A percentile compares a stretch with the other conserved stretches of the same genome.
phyloP scores from a whole-genome alignment of 768 basidiomycete genomes.

The Rubroboletus pulcherrimus region DNA sequence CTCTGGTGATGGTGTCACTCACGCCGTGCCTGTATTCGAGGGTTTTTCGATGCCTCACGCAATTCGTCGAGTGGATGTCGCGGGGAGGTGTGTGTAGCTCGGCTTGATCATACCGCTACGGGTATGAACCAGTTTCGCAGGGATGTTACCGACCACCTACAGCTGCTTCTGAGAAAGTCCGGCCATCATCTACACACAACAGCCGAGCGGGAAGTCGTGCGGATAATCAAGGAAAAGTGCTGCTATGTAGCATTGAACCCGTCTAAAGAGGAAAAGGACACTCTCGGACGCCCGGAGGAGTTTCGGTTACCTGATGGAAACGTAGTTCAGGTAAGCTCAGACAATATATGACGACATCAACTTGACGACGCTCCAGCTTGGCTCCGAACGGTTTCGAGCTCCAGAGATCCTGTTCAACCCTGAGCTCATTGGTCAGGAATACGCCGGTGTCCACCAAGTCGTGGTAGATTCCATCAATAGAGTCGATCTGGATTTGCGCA shows the following conservation, averaged over 20 bases:
- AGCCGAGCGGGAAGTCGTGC: conserved; percentile 93
- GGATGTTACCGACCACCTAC: conserved; percentile 95
- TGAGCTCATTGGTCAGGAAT: conserved; percentile 93
- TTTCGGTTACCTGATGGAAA: conserved; percentile 96
- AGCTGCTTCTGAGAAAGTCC: conserved; percentile 87
- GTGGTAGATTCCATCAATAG: conserved; percentile 97
- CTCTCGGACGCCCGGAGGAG: conserved; percentile 71
- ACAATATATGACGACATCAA: conserved; percentile 11
- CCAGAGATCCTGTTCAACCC: conserved; percentile 98
- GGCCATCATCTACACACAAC: conserved; percentile 96
- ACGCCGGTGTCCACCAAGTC: conserved; percentile 96
- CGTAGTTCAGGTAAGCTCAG: conserved; percentile 69
- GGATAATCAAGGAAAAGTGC: conserved; percentile 97
- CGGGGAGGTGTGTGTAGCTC: conserved; percentile 66
- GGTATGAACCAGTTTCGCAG: conserved; percentile 38
- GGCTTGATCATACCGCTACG: background rate
- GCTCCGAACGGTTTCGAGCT: conserved; percentile 91
- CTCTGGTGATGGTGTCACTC: conserved; percentile 98
- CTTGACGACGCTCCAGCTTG: conserved; percentile 55
- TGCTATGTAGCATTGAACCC: conserved; percentile 95
- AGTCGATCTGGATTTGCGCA: conserved; percentile 93
- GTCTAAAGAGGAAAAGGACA: conserved; percentile 93
- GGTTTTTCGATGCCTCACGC: conserved; percentile 99
- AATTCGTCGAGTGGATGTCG: conserved; percentile 92
- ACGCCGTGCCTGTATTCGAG: conserved; percentile 97